These are phyloP conservation scores for Tetracladium marchalianum DNA, from an alignment of 495 filamentous ascomycete species.

Conservation along the genomic window DNA sequence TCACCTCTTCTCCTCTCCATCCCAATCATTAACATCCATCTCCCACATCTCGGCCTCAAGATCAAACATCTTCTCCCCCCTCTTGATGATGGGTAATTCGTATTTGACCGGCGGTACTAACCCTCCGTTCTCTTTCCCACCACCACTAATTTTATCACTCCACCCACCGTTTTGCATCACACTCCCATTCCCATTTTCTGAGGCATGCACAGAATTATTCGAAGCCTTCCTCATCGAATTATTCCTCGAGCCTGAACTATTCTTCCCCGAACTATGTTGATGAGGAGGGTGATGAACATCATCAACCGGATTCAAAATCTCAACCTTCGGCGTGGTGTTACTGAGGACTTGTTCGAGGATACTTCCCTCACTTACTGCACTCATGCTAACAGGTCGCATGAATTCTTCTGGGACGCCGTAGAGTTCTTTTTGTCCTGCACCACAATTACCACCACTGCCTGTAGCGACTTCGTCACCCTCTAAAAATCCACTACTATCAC, in stretches of 20 bases:
- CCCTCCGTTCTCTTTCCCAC: too few relatives aligned
- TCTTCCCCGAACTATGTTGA: not conserved
- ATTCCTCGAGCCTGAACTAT: not conserved
- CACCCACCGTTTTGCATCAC: not conserved
- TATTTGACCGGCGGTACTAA: too few relatives aligned
- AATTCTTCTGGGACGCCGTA: not conserved
- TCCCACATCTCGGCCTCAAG: not conserved
- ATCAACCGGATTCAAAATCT: constrained; percentile 16
- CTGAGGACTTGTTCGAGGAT: constrained; percentile 18
- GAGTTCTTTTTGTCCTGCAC: too few relatives aligned
- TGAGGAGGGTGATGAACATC: not conserved
- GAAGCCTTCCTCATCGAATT: not conserved
- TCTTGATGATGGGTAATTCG: not conserved
- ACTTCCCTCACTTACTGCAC: constrained; percentile 15
- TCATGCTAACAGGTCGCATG: constrained; percentile 11
- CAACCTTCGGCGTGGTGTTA: constrained; percentile 18
- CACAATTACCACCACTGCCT: not conserved
- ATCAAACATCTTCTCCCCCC: constrained; percentile 11
- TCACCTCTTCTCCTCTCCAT: too few relatives aligned
- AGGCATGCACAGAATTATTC: not conserved
- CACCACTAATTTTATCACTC: too few relatives aligned
- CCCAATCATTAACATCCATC: too few relatives aligned
- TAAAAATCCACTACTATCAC: constrained; percentile 5
- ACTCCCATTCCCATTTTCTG: too few relatives aligned
- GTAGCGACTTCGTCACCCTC: not conserved